phyloP scores from a whole-genome alignment of 306 rosid species.

The Cotoneaster glaucophyllus region DNA sequence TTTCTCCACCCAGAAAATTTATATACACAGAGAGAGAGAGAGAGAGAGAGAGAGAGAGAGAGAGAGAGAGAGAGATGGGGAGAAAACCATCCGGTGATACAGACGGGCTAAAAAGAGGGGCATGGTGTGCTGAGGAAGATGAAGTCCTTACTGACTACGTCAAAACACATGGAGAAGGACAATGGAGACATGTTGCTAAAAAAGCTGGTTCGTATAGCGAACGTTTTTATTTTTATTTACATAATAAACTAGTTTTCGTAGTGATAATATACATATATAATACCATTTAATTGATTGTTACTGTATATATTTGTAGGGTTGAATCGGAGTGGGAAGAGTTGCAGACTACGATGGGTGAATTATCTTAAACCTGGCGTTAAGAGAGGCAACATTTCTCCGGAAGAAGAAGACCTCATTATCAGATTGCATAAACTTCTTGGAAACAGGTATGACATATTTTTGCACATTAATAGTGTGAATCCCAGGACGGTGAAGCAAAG shows the following conservation, averaged over 20 bases:
- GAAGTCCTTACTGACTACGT: constrained; percentile 12
- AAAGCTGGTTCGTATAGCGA: constrained; percentile 10
- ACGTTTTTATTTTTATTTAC: no score
- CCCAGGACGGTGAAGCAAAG: no score
- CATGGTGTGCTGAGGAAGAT: constrained; percentile 28
- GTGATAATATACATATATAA: background rate
- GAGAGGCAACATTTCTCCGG: constrained; percentile 23
- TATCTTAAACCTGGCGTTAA: constrained; percentile 26
- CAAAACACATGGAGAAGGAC: constrained; percentile 21
- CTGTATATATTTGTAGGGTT: constrained; percentile 5
- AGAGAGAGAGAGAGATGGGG: constrained; percentile 7
- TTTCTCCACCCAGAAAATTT: no score
- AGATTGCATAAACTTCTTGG: constrained; percentile 27
- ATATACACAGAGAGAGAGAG: background rate
- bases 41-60: background rate
- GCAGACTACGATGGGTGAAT: constrained; percentile 32
- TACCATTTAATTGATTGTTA: background rate
- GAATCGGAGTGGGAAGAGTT: constrained; percentile 29
- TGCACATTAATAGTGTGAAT: background rate
- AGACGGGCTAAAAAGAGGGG: constrained; percentile 13
- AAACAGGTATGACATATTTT: constrained; percentile 15
- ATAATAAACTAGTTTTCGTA: no score
- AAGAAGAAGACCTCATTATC: constrained; percentile 34
- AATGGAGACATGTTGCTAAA: constrained; percentile 19
- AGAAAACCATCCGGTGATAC: constrained; percentile 3